phyloP scores from a whole-genome alignment of 495 filamentous ascomycete species.

The Penicillium angulare region DNA sequence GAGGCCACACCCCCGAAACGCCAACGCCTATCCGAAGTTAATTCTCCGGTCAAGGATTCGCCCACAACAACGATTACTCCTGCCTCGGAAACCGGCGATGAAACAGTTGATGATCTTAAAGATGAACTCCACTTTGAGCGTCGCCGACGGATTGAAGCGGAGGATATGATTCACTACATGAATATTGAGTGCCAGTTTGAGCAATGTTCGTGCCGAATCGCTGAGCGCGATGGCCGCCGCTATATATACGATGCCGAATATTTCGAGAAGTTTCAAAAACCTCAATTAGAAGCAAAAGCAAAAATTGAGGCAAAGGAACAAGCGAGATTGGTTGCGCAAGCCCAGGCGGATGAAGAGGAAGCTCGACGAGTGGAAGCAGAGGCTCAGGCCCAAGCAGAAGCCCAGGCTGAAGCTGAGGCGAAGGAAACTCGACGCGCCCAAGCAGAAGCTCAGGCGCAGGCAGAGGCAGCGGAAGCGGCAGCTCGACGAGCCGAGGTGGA shows the following conservation, averaged over 20 bases:
- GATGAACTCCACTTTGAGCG: slow-evolving; percentile 65
- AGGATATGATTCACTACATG: slow-evolving; percentile 78
- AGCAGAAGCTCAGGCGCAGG: not conserved
- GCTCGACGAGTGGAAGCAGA: not conserved
- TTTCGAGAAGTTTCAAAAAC: slow-evolving; percentile 23
- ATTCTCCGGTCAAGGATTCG: slow-evolving; percentile 43
- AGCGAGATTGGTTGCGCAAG: not conserved
- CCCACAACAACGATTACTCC: slow-evolving; percentile 24
- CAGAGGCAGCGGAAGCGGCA: not conserved
- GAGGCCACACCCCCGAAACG: slow-evolving; percentile 62
- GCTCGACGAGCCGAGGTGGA: not conserved
- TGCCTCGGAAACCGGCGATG: slow-evolving; percentile 35
- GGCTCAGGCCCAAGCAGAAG: not conserved
- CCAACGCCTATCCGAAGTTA: slow-evolving; percentile 54
- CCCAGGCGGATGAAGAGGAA: not conserved
- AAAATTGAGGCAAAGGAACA: not conserved
- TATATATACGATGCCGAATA: slow-evolving; percentile 50
- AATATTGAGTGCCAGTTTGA: slow-evolving; percentile 76
- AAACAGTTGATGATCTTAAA: slow-evolving; percentile 57
- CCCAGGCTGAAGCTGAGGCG: not conserved
- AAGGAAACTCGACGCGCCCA: not conserved
- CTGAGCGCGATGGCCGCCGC: slow-evolving; percentile 46
- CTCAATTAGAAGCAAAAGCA: slow-evolving; percentile 16
- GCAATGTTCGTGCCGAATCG: slow-evolving; percentile 63
- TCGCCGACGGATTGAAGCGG: slow-evolving; percentile 60